These are phyloP conservation scores for Ceratocystis cacaofunesta DNA, from an alignment of 2,329 filamentous ascomycete genomes.

Conservation along the genomic window DNA sequence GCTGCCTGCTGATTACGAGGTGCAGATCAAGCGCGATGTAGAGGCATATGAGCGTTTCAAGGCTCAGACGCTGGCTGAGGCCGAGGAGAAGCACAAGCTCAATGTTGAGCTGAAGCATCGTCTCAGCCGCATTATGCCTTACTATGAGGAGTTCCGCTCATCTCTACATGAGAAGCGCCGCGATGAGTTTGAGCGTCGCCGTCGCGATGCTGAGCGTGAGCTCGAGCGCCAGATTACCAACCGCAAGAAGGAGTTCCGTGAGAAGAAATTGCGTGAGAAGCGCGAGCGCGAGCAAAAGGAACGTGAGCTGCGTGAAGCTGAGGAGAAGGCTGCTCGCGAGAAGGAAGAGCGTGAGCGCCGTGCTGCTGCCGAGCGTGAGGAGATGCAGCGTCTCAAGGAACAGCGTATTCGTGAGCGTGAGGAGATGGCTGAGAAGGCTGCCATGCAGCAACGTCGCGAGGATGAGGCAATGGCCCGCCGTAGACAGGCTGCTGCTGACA, in stretches of 20 bases:
- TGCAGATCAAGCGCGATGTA: constrained; percentile 63
- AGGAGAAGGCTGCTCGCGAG: constrained; percentile 66
- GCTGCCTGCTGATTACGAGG: constrained; percentile 68
- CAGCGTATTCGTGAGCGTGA: constrained; percentile 52
- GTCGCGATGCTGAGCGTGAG: constrained; percentile 80
- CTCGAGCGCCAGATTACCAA: constrained; percentile 80
- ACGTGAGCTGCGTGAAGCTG: constrained; percentile 62
- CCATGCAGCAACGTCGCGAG: constrained; percentile 65
- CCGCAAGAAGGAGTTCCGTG: constrained; percentile 77
- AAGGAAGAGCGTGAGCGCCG: constrained; percentile 69
- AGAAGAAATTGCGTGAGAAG: constrained; percentile 69
- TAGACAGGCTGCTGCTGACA: constrained; percentile 28
- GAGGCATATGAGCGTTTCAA: constrained; percentile 69
- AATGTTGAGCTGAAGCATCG: constrained; percentile 89
- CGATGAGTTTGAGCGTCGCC: constrained; percentile 90
- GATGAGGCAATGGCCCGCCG: constrained; percentile 72
- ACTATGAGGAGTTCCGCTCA: constrained; percentile 71
- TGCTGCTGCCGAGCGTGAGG: constrained; percentile 65
- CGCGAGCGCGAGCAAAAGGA: constrained; percentile 75
- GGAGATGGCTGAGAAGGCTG: constrained; percentile 49
- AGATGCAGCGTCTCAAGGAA: constrained; percentile 52
- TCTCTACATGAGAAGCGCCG: constrained; percentile 75
- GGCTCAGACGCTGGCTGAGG: constrained; percentile 60
- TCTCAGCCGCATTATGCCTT: constrained; percentile 66
- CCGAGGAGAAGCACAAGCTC: constrained; percentile 79